Conservation (phyloP, 352 stramenopile species). For the Hyaloperonospora brassicae region DNA sequence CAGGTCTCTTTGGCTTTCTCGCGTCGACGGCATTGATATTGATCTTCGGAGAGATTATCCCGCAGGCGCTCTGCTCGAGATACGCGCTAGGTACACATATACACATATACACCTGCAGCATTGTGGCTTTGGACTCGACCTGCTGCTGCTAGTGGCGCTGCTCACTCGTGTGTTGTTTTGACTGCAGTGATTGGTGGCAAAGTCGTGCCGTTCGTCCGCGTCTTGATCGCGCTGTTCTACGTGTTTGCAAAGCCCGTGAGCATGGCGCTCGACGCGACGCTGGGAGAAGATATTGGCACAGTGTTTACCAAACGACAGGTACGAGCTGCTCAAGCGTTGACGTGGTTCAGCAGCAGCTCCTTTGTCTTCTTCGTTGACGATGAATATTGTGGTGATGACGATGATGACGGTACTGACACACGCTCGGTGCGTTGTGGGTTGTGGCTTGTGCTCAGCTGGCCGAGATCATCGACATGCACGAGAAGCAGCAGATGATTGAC, state of each 20-base stretch:
- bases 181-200: slow-evolving; percentile 52
- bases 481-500: slow-evolving; percentile 90
- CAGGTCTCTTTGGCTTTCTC: slow-evolving; percentile 86
- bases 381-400: too few species aligned
- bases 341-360: too few species aligned
- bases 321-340: not conserved
- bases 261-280: slow-evolving; percentile 84
- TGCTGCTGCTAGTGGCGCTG: slow-evolving; percentile 1
- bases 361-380: too few species aligned
- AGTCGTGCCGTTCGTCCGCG: slow-evolving; percentile 86
- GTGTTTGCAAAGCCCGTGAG: slow-evolving; percentile 92
- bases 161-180: not conserved
- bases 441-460: slow-evolving; percentile 66
- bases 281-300: slow-evolving; percentile 93
- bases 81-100: slow-evolving; percentile 85
- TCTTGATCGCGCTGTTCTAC: slow-evolving; percentile 91
- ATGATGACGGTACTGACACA: not conserved
- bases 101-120: not conserved
- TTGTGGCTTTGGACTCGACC: slow-evolving; percentile 6
- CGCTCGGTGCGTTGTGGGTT: too few species aligned
- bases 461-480: slow-evolving; percentile 95
- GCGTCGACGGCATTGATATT: slow-evolving; percentile 92
- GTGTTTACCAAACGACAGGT: slow-evolving; percentile 88
- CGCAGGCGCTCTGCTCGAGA: slow-evolving; percentile 89
- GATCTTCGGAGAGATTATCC: slow-evolving; percentile 93